phyloP scores from a whole-genome alignment of 306 rosid genomes.

The Castanea sativa region DNA sequence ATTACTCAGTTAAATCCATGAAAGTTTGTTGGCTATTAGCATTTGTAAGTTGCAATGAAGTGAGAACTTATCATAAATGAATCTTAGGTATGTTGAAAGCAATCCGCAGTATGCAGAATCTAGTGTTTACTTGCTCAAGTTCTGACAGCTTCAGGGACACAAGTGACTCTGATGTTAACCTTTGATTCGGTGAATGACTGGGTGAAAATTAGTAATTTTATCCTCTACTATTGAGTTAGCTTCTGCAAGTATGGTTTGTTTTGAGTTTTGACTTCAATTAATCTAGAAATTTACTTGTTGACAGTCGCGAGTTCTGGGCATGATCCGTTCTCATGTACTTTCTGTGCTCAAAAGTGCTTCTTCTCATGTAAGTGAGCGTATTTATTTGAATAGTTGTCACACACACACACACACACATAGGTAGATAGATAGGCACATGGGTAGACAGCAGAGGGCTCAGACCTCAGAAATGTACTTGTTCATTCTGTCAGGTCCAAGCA shows the following conservation, averaged over 20 bases:
- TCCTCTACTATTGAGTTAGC: conserved; percentile 8
- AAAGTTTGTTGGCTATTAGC: neutral
- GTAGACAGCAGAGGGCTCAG: neutral
- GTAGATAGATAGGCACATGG: neutral
- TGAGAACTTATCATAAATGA: neutral
- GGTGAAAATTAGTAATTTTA: neutral
- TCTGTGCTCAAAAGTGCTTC: conserved; percentile 89
- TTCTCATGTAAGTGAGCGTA: conserved; percentile 68
- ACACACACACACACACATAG: conserved; percentile 1
- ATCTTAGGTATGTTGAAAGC: conserved; percentile 81
- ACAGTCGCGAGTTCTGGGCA: conserved; percentile 94
- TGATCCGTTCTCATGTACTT: conserved; percentile 89
- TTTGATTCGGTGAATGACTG: conserved; percentile 10
- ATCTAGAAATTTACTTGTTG: conserved; percentile 29
- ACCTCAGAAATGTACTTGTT: conserved; percentile 13
- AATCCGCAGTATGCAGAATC: conserved; percentile 97
- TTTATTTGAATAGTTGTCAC: conserved; percentile 24
- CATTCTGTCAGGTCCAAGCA: conserved; percentile 74
- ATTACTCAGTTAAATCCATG: neutral
- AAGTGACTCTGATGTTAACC: conserved; percentile 3
- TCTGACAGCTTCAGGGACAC: conserved; percentile 92
- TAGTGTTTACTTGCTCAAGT: conserved; percentile 91
- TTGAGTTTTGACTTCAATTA: conserved; percentile 16
- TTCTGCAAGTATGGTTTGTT: conserved; percentile 10
- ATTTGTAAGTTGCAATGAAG: conserved; percentile 5